Base-by-base conservation (phyloP, 805 yeast species). In the Candida nonsorbophila region DNA sequence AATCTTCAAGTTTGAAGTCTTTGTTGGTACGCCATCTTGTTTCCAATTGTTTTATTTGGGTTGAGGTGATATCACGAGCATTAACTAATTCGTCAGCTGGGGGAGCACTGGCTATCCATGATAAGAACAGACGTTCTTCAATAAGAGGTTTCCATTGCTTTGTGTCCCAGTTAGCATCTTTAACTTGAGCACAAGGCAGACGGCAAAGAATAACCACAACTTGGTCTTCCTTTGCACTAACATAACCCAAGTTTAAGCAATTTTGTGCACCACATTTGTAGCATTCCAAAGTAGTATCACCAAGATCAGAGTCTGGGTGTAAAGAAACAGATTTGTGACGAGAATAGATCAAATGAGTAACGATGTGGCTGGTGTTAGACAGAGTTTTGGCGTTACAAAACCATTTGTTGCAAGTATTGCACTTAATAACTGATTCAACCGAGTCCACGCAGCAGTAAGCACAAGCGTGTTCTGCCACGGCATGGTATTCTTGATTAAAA, bases 151-250 rank as follows among this genome's bases (percentile, higher is more conserved):
- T 85, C 97, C 97, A 88, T 36, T 83, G 81, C 23, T 67, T 72
- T 0, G 88, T 79, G 45, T 86, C 95, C 97, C 96, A 88, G 45
- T 79, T 77, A 16, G 71, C 58, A 52, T 82, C 85, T 40, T 81
- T 78, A 6, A 68, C 54, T 47, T 79, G 87, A 1, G 94, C 79
- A 55, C 97, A 88, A 1, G 96, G 96, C 31, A 84, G 63, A 32
- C 97, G 75, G 56, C 97, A 88, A 27, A 88, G 55, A 24, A 87
- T 70, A 4, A 88, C 95, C 35, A 88, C 88, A 21, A 86, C 87
- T 4, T 87, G 78, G 41, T 85, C 94, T 34, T 79, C 73, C 47
- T 84, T 84, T 4, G 96, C 95, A 15, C 87, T 72, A 10, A 88
- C 92, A 54, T 80, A 86, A 0, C 97, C 97, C 21, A 88, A 61